A percentile compares a stretch with the other conserved stretches of the same genome.
phyloP scores from a whole-genome alignment of 257 asterid genomes.

The Capsicum baccatum region DNA sequence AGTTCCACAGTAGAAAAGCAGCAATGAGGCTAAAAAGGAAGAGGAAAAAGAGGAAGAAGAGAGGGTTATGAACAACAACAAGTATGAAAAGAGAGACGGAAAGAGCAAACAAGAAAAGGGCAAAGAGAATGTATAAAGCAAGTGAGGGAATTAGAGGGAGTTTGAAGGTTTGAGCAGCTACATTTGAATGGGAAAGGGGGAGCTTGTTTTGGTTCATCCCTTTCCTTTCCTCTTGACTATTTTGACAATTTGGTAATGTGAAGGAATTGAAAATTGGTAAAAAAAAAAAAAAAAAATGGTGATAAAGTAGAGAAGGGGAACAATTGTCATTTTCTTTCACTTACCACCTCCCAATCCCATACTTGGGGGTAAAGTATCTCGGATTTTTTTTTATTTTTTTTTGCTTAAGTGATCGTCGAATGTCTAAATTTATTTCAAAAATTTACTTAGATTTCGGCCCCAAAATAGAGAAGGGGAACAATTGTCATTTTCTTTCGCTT shows the following conservation, averaged over 20 bases:
- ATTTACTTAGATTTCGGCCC: too few species aligned
- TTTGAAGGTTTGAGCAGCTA: conserved; percentile 33
- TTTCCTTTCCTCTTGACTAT: background rate
- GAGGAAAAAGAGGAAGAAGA: conserved; percentile 40
- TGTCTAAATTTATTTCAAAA: too few species aligned
- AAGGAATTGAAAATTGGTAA: background rate
- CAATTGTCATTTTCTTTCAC: background rate
- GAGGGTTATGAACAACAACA: conserved; percentile 43
- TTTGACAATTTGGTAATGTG: background rate
- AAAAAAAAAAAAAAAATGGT: background rate
- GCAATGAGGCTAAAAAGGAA: conserved; percentile 38
- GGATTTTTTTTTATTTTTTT: too few species aligned
- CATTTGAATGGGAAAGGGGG: conserved; percentile 38
- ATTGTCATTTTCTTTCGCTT: too few species aligned
- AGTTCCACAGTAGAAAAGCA: conserved; percentile 50
- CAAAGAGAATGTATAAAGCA: conserved; percentile 37
- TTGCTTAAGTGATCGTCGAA: too few species aligned
- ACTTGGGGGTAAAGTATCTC: background rate
- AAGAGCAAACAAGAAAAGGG: conserved; percentile 43
- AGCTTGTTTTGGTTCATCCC: conserved; percentile 39
- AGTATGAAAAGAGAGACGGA: conserved; percentile 49
- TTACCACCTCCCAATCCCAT: background rate
- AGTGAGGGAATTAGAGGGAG: conserved; percentile 38
- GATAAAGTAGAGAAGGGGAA: background rate
- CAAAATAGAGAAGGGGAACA: too few species aligned